Evolutionary conservation across 306 rosid species (phyloP).

Genomic region (Spatholobus suberectus): DNA sequence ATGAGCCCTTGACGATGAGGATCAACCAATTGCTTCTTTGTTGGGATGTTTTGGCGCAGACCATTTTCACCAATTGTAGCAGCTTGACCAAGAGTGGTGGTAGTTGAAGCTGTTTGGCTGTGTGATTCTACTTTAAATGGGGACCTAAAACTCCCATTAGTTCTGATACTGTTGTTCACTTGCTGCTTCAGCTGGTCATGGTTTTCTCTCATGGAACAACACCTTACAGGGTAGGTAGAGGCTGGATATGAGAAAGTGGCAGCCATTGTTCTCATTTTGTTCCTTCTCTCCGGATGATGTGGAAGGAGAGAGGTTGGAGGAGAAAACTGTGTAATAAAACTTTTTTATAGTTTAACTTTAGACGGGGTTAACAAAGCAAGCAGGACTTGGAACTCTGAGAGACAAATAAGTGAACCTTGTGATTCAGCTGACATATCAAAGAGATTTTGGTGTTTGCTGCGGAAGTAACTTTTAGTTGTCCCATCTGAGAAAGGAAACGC

Average conservation of each 20-base stretch:
- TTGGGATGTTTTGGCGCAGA: conserved; percentile 78
- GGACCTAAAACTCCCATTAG: conserved; percentile 53
- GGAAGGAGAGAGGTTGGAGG: conserved; percentile 37
- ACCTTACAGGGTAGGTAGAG: conserved; percentile 37
- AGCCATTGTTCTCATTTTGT: conserved; percentile 31
- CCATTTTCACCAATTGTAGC: conserved; percentile 51
- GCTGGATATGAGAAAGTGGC: conserved; percentile 46
- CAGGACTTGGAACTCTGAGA: conserved; percentile 9
- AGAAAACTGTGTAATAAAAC: conserved; percentile 10
- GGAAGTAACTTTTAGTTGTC: conserved; percentile 27
- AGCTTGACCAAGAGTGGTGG: conserved; percentile 34
- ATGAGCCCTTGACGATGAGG: conserved; percentile 78
- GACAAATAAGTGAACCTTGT: conserved; percentile 43
- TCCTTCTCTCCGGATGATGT: background rate
- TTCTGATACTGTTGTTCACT: conserved; percentile 49
- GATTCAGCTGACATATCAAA: conserved; percentile 47
- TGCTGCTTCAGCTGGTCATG: conserved; percentile 53
- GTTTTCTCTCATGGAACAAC: conserved; percentile 59
- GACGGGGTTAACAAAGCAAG: conserved; percentile 42
- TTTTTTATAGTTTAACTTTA: conserved; percentile 30
- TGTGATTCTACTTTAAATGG: conserved; percentile 46
- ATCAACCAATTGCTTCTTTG: conserved; percentile 81
- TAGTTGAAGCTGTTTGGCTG: conserved; percentile 37
- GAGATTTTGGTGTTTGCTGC: conserved; percentile 47
- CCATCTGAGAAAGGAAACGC: conserved; percentile 16